Evolutionary conservation across 257 asterid genomes (phyloP).

Genomic region (Verbascum thapsus): DNA sequence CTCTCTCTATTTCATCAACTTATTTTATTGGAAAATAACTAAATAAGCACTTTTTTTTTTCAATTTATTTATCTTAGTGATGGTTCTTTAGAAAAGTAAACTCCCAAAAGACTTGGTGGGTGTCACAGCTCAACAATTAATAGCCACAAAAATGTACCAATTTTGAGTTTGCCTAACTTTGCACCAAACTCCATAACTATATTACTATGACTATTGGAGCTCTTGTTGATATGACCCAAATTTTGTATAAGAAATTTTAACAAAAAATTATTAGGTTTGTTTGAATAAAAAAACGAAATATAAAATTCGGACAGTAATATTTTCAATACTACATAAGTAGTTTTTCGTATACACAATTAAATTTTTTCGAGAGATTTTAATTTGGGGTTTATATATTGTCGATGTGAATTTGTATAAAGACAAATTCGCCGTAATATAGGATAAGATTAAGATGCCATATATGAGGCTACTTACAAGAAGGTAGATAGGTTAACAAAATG

Average conservation of each 20-base stretch:
- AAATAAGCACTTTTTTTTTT: no score
- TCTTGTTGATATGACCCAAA: not conserved
- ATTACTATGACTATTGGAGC: no score
- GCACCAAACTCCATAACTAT: not conserved
- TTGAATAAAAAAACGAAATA: no score
- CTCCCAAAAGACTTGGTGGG: conserved; percentile 36
- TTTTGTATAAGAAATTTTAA: not conserved
- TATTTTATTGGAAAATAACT: no score
- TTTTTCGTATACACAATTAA: no score
- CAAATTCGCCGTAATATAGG: not conserved
- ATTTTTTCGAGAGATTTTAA: no score
- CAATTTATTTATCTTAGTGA: not conserved
- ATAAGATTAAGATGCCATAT: conserved; percentile 9
- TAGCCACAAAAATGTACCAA: conserved; percentile 28
- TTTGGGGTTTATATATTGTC: not conserved
- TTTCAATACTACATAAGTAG: no score
- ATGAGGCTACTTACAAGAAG: not conserved
- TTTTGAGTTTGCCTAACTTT: conserved; percentile 40
- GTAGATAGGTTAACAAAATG: conserved; percentile 13
- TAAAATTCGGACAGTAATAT: no score
- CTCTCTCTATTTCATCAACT: conserved; percentile 24
- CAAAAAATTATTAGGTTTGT: no score
- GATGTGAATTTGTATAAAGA: no score
- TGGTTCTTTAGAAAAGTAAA: conserved; percentile 18
- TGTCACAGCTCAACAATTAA: conserved; percentile 55